These are phyloP conservation scores for Mycena vulgaris DNA, from an alignment of 768 basidiomycete genomes.

Conservation along the genomic window DNA sequence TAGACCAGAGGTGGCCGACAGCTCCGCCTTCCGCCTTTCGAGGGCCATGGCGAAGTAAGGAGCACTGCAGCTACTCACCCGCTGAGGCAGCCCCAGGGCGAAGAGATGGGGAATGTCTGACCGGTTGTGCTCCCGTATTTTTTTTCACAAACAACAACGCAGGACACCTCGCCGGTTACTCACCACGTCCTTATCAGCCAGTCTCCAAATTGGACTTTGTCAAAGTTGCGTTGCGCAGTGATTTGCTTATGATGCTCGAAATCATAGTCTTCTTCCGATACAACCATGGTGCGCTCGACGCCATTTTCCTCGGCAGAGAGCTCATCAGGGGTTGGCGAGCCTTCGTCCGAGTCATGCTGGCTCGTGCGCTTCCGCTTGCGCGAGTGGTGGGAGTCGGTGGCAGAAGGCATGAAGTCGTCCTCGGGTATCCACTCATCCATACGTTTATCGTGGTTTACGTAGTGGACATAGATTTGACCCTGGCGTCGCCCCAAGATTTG, in stretches of 20 bases:
- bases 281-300: conserved; percentile 43
- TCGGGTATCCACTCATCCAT: conserved; percentile 83
- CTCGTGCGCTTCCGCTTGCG: conserved; percentile 36
- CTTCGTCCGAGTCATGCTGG: conserved; percentile 48
- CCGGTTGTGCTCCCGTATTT: not conserved
- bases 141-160: not conserved
- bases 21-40: no score
- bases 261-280: conserved; percentile 82
- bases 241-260: conserved; percentile 77
- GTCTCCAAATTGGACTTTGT: conserved; percentile 86
- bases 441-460: conserved; percentile 77
- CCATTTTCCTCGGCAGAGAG: conserved; percentile 31
- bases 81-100: not conserved
- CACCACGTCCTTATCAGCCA: conserved; percentile 94
- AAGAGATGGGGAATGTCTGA: not conserved
- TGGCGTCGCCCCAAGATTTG: conserved; percentile 67
- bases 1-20: no score
- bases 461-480: conserved; percentile 80
- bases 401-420: conserved; percentile 53
- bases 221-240: conserved; percentile 85
- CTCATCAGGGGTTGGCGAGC: conserved; percentile 23
- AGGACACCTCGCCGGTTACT: conserved; percentile 45
- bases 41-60: no score
- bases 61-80: not conserved
- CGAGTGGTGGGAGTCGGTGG: conserved; percentile 39